These are phyloP conservation scores for Paramecium tetraurelia DNA, from an alignment of 73 alveolate species.

Conservation along the genomic window DNA sequence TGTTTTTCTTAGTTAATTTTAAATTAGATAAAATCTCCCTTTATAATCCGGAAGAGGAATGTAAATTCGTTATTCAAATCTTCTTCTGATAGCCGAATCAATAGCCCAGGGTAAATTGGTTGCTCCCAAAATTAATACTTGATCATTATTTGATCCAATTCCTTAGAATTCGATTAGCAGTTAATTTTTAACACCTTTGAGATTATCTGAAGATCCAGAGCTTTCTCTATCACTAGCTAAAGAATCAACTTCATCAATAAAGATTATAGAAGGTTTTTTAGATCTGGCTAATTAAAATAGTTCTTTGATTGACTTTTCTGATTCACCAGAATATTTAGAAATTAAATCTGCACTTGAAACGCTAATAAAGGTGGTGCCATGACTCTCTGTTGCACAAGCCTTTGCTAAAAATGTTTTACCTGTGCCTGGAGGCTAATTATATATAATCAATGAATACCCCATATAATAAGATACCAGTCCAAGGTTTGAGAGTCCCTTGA, in stretches of 20 bases:
- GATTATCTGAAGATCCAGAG: constrained; percentile 76
- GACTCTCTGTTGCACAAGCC: constrained; percentile 88
- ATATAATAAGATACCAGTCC: constrained; percentile 93
- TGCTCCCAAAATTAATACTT: constrained; percentile 77
- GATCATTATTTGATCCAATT: constrained; percentile 33
- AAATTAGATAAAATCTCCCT: constrained; percentile 80
- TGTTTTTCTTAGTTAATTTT: constrained; percentile 81
- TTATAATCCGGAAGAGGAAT: constrained; percentile 70
- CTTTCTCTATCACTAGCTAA: constrained; percentile 78
- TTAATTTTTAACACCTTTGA: constrained; percentile 88
- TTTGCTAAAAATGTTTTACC: constrained; percentile 97
- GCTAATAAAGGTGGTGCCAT: constrained; percentile 90
- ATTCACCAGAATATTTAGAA: constrained; percentile 94
- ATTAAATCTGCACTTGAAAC: constrained; percentile 84
- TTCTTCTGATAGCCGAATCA: constrained; percentile 80
- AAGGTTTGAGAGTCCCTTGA: constrained; percentile 92
- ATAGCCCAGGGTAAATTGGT: constrained; percentile 83
- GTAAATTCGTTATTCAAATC: constrained; percentile 66
- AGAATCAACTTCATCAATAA: constrained; percentile 95
- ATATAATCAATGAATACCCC: constrained; percentile 49
- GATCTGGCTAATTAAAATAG: constrained; percentile 89
- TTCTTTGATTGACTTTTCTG: constrained; percentile 70
- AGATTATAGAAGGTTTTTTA: constrained; percentile 83
- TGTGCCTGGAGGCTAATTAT: constrained; percentile 86
- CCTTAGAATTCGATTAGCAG: constrained; percentile 92